phyloP scores from a whole-genome alignment of 345 rosid species.

The Boechera divaricarpa region DNA sequence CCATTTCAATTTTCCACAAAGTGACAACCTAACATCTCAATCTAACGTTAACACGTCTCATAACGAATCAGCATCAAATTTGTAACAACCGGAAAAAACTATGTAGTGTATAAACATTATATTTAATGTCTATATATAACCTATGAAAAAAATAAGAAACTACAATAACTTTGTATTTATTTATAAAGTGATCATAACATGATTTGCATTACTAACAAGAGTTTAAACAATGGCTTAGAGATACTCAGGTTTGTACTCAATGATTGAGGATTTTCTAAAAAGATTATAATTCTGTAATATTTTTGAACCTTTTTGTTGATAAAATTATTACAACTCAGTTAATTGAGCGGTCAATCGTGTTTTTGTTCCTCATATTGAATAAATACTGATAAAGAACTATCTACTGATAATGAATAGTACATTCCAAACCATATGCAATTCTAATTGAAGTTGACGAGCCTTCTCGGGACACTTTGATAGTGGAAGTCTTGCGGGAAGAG shows the following conservation, averaged over 20 bases:
- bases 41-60: conserved; percentile 8
- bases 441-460: too few species aligned
- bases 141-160: background rate
- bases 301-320: background rate
- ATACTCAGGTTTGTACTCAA: background rate
- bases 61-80: background rate
- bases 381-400: too few species aligned
- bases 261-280: background rate
- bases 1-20: background rate
- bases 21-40: conserved; percentile 20
- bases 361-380: too few species aligned
- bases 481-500: too few species aligned
- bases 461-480: too few species aligned
- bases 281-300: too few species aligned
- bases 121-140: background rate
- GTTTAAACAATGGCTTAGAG: background rate
- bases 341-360: too few species aligned
- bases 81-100: background rate
- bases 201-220: background rate
- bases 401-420: too few species aligned
- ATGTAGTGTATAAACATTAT: background rate
- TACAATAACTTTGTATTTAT: background rate
- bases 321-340: too few species aligned
- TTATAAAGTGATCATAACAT: background rate
- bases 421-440: too few species aligned